Conservation (phyloP, 2,329 filamentous ascomycete genomes). For the Cadophora gregata region DNA sequence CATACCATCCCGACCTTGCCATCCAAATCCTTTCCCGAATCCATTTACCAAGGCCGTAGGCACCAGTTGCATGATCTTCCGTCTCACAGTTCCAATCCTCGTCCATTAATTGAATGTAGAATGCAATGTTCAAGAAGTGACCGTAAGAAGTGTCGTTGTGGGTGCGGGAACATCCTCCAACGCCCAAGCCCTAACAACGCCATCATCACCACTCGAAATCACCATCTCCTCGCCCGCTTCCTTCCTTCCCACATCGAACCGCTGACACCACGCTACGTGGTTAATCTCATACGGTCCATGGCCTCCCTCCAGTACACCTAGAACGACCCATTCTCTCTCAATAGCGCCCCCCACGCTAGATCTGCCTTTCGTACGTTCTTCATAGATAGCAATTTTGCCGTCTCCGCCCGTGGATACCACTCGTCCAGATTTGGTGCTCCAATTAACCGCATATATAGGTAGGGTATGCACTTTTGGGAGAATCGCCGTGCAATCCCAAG, state of each 20-base stretch:
- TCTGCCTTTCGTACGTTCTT: slow-evolving; percentile 55
- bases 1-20: neutral
- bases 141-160: neutral
- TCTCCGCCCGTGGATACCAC: slow-evolving; percentile 92
- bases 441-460: slow-evolving; percentile 83
- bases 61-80: neutral
- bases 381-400: slow-evolving; percentile 79
- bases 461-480: slow-evolving; percentile 78
- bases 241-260: slow-evolving; percentile 69
- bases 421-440: slow-evolving; percentile 79
- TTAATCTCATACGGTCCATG: slow-evolving; percentile 97
- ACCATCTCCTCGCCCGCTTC: slow-evolving; percentile 80
- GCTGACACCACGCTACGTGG: slow-evolving; percentile 84
- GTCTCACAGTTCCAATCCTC: neutral
- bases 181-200: slow-evolving; percentile 83
- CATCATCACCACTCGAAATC: slow-evolving; percentile 91
- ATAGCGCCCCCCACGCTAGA: slow-evolving; percentile 39
- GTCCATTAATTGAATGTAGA: neutral
- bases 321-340: slow-evolving; percentile 69
- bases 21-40: neutral
- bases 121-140: neutral
- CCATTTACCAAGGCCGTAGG: neutral
- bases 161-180: slow-evolving; percentile 47
- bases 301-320: slow-evolving; percentile 72
- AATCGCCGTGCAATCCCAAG: slow-evolving; percentile 80